Base-by-base conservation (phyloP, 1,284 basidiomycete species). In the Wolfiporia cocos region DNA sequence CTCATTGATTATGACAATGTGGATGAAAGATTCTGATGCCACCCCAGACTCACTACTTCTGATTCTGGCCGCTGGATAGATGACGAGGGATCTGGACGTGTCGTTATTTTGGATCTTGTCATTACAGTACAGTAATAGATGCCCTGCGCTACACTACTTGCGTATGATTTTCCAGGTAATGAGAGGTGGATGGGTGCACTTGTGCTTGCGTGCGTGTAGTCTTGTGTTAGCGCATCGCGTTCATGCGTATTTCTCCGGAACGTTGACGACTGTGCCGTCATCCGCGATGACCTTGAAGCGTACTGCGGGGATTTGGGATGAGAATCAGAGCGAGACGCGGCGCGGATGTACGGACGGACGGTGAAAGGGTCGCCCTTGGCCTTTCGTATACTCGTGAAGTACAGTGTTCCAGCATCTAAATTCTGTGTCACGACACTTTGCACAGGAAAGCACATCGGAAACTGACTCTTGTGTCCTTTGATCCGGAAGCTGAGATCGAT, bases 321-420 rank as follows among this genome's bases (percentile, higher is more conserved):
- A 19, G 34, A 33, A 32, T 24, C 18, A 28, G 23, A 5, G 11
- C n/a, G 12, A 31, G 19, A 24, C 19, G 18, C 37, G 10, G 30
- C 33, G 21, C 12, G 19, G 26, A 73, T 5, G 11, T 9, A 49
- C 84, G 50, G 60, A 86, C 84, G 54, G 4, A 82, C 80, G 24
- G 72, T 77, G 57, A 85, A 89, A 1, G 74, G 72, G 33, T 74
- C 65, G 4, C 85, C 86, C 55, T 87, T 88, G n/a, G 73, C 77
- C 63, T 76, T 81, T 34, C 86, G 71, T 45, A 87, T 81, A 56
- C 83, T 87, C 5, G 86, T 88, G 58, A 88, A 88, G 55, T 88
- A 88, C 0, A 88, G 58, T 5, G 83, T 88, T 5, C 86, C 86
- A 12, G 77, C 68, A 15, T 74, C 83, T 86, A 45, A 3, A 44